Conservation (phyloP, 2,329 filamentous ascomycete species). For the Xylaria digitata region DNA sequence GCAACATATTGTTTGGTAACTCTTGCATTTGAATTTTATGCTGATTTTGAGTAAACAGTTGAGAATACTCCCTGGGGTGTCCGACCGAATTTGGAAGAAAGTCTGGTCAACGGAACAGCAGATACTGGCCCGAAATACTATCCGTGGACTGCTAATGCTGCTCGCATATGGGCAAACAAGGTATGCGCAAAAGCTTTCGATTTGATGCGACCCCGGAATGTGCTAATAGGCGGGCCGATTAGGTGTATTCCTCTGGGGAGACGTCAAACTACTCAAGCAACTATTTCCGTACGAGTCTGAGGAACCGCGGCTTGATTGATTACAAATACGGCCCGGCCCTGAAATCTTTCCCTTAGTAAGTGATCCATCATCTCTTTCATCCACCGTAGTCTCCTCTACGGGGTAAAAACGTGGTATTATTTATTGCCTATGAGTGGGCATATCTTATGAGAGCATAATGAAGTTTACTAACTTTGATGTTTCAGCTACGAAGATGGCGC, state of each 20-base stretch:
- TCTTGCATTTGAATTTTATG: not conserved
- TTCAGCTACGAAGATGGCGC: conserved; percentile 55
- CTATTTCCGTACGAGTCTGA: conserved; percentile 28
- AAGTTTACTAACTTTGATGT: conserved; percentile 8
- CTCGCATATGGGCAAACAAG: conserved; percentile 43
- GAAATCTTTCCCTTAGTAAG: conserved; percentile 54
- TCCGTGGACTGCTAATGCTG: conserved; percentile 48
- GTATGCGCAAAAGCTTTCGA: not conserved
- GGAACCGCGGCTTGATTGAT: conserved; percentile 55
- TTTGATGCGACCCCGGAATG: not conserved
- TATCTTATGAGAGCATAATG: not conserved
- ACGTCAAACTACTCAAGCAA: conserved; percentile 28
- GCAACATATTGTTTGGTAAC: too few species aligned
- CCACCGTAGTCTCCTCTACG: not conserved
- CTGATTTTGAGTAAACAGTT: conserved; percentile 39
- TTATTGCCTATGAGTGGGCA: too few species aligned
- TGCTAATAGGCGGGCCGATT: not conserved
- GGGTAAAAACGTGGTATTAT: not conserved
- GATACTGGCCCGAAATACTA: conserved; percentile 50
- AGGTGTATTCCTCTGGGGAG: conserved; percentile 32
- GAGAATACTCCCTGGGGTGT: conserved; percentile 49
- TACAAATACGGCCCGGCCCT: conserved; percentile 51
- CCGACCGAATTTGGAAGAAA: conserved; percentile 44
- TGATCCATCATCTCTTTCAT: not conserved
- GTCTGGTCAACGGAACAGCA: conserved; percentile 45